Base-by-base conservation (phyloP, 805 yeast species). In the Hanseniaspora lindneri region DNA sequence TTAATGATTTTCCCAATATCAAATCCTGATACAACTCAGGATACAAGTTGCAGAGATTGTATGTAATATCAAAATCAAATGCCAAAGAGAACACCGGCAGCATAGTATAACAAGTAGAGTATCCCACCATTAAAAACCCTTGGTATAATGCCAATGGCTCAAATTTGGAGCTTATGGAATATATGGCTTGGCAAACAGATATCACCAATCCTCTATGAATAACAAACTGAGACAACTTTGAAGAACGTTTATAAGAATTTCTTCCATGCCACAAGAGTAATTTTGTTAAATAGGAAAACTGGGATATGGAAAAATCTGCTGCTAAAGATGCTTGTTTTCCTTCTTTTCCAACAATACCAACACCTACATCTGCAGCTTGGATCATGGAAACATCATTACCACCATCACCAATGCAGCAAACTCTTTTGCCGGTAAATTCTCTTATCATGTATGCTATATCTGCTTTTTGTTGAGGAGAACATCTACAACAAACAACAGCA, bases 361-460 rank as follows among this genome's bases (percentile, higher is more conserved):
- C 95, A 52, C 99, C 99, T 9, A 92, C 96, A 67, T 94, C 96
- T 0, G 99, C 98, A 55, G 94, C 82, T 66, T 92, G 98, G 55
- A 92, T 92, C 99, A 92, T 92, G 57, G 94, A 83, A 29, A 92
- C 99, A 65, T 92, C 99, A 59, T 92, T 92, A 57, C 99, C 99
- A 58, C 99, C 99, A 65, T 92, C 99, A 50, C 99, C 99, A 55
- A 92, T 94, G 60, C 97, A 92, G 55, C 97, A 89, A 2, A 89
- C 96, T 44, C 98, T 70, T 59, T 84, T 85, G 4, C 85, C 84
- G 0, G 97, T 92, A 27, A 76, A 66, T 51, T 75, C 75, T 58
- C 88, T 75, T 54, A 92, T 92, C 54, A 81, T 68, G 23, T 75
- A 57, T 0, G 97, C 96, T 48, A 94, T 83, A 60, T 92, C 97